These are phyloP conservation scores for Termitomyces sp. DNA, from an alignment of 768 basidiomycete species.

Conservation along the genomic window DNA sequence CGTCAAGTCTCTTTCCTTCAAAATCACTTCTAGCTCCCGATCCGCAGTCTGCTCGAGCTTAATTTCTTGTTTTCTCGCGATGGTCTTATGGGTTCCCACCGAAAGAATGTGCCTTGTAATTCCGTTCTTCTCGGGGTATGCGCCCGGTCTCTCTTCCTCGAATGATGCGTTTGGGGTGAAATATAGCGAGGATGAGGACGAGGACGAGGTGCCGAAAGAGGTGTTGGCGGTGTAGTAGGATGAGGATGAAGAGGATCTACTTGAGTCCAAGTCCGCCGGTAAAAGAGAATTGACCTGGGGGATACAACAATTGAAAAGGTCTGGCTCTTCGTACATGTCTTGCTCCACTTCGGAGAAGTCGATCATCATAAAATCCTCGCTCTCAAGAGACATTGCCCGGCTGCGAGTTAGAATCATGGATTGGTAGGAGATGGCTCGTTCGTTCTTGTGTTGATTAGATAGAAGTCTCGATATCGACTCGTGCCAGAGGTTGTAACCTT, in stretches of 20 bases:
- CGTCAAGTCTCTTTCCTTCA: neutral
- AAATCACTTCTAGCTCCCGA: neutral
- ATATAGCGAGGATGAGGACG: conserved; percentile 1
- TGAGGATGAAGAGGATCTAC: neutral
- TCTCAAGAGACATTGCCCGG: neutral
- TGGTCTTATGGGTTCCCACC: neutral
- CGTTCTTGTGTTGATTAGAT: neutral
- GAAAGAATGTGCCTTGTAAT: neutral
- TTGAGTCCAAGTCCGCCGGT: neutral
- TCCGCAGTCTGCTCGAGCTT: neutral
- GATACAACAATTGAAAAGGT: neutral
- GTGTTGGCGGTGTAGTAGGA: neutral
- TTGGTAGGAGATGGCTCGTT: no score
- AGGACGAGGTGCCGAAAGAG: neutral
- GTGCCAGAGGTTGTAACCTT: neutral
- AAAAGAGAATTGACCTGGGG: neutral
- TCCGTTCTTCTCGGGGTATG: neutral
- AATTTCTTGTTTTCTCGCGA: neutral
- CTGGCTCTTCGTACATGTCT: neutral
- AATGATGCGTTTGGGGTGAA: neutral
- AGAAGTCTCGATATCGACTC: neutral
- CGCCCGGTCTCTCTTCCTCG: neutral
- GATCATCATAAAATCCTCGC: neutral
- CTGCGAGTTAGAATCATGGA: neutral
- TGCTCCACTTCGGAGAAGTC: neutral